Conservation (phyloP, 176 grass and related monocot species). For the Melocanna baccifera region DNA sequence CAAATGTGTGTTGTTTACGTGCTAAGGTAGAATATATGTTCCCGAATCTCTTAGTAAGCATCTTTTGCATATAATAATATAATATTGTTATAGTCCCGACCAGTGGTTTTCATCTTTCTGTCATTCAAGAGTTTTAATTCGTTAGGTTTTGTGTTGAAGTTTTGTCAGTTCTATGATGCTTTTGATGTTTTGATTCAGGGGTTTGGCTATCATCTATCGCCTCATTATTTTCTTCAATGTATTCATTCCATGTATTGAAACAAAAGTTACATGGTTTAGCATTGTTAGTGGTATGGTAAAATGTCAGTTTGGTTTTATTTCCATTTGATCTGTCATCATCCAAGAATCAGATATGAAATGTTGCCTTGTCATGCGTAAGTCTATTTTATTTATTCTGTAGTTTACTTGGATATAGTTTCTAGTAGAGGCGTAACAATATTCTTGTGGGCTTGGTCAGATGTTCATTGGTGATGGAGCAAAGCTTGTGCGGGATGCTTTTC, state of each 20-base stretch:
- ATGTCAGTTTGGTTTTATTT: not conserved
- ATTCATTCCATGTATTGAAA: not conserved
- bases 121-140: not conserved
- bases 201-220: not conserved
- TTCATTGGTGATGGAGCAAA: slow-evolving; percentile 95
- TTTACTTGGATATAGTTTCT: slow-evolving; percentile 15
- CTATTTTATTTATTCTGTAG: not conserved
- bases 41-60: not conserved
- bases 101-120: not conserved
- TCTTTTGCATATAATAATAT: not conserved
- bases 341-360: not conserved
- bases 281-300: not conserved
- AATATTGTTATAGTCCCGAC: not conserved
- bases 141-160: not conserved
- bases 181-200: not conserved
- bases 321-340: not conserved
- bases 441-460: slow-evolving; percentile 49
- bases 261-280: not conserved
- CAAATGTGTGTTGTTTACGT: not conserved
- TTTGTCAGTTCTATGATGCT: not conserved
- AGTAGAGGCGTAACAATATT: not conserved
- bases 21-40: not conserved
- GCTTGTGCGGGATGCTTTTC: slow-evolving; percentile 89
- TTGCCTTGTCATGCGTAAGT: not conserved
- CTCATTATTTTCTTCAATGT: not conserved